Base-by-base conservation (phyloP, 2,329 filamentous ascomycete genomes). In the Macrophomina tecta region DNA sequence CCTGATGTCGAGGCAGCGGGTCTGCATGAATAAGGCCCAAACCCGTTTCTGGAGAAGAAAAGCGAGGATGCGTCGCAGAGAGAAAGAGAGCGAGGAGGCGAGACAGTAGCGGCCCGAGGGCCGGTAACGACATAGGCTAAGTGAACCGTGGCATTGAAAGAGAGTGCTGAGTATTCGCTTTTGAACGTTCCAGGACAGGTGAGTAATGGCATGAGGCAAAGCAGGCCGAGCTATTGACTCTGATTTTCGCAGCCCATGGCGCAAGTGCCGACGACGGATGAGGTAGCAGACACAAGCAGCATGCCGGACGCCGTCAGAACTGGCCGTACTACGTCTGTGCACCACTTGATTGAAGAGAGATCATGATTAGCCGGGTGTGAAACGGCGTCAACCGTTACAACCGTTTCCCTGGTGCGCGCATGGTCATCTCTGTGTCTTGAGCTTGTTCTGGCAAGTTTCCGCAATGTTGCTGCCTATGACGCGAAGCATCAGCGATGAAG, bases 271-370 rank as follows among this genome's bases (percentile, higher is more conserved):
- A 23, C 23, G 23, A 23, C 23, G 23, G 23, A 23, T 23, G 23
- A 28, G 45, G 46, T 62, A 49, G 28, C 23, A 23, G 23, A 23
- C 23, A 23, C 23, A 49, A 49, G 45, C 58, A 40, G 14, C 14
- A 45, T 36, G 58, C 46, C 58, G 32, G 30, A 23, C 45, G 49
- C 42, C 36, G 30, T 14, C 58, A 48, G 40, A 61, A 40, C 18
- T 28, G 42, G 38, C 16, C 40, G 42, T 28, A 30, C 16, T 4
- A 62, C 40, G 45, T 62, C 58, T 40, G 58, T 62, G 58, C 58
- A 48, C 56, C 56, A 30, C 40, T 34, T 6, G 56, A 46, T 61
- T 34, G 56, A 61, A 61, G 40, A 61, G 48, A 61, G 16, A 61
- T 42, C 32, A 49, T 48, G 42, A 62, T 16, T 16, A 23, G 32